Percentiles rank a stretch among this genome's conserved stretches.
These are phyloP conservation scores for Trypanosoma rangeli DNA, from an alignment of 208 protist species.

Conservation along the genomic window DNA sequence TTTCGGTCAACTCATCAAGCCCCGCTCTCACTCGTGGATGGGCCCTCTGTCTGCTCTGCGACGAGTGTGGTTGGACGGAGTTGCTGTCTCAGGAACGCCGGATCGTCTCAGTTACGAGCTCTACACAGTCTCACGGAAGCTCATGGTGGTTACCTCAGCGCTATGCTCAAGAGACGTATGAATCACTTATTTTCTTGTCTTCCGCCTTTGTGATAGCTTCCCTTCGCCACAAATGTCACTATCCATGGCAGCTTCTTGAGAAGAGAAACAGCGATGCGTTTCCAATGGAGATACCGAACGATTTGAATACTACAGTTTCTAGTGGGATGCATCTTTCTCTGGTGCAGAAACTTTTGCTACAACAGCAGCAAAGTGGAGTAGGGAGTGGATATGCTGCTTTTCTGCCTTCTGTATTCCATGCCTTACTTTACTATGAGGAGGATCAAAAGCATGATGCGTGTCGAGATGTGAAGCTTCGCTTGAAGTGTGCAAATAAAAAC, in stretches of 20 bases:
- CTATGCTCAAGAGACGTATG: slow-evolving; percentile 18
- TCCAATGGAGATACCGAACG: neutral
- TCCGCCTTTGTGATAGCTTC: slow-evolving; percentile 19
- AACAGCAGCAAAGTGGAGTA: neutral
- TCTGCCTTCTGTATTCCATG: slow-evolving; percentile 8
- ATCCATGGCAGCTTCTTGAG: slow-evolving; percentile 23
- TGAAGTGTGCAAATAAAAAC: neutral
- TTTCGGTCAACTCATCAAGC: neutral
- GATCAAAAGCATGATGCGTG: neutral
- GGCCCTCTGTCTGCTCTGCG: slow-evolving; percentile 23
- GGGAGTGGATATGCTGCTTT: neutral
- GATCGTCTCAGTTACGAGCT: neutral
- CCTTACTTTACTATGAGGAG: slow-evolving; percentile 18
- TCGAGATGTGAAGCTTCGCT: slow-evolving; percentile 2
- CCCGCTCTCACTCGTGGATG: slow-evolving; percentile 17
- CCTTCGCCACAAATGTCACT: slow-evolving; percentile 1
- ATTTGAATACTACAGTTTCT: neutral
- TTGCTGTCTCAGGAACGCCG: slow-evolving; percentile 25
- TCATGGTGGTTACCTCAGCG: slow-evolving; percentile 13
- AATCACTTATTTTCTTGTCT: slow-evolving; percentile 24
- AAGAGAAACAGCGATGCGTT: neutral
- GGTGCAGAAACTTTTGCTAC: slow-evolving; percentile 5
- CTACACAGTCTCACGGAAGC: too few species aligned
- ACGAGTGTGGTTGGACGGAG: slow-evolving; percentile 19
- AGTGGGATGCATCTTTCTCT: slow-evolving; percentile 23